Evolutionary conservation across 805 yeast genomes (phyloP), one percentile per base, ranked within the genome.

Genomic region (Candida khao-thaluensis): DNA sequence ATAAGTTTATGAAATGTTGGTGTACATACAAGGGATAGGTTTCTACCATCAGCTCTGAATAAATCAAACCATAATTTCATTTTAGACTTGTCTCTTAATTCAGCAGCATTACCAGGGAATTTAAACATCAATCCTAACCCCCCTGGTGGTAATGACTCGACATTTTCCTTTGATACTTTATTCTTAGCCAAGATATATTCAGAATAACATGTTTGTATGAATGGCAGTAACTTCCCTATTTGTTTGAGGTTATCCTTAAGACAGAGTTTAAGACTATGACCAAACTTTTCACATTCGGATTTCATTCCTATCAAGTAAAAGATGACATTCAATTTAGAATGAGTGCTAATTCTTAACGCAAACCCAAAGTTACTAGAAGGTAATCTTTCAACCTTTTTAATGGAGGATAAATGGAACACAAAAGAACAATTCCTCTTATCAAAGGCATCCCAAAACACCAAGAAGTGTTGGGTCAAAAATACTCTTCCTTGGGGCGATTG

Each of bases 61-160:
- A 85, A 84, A 53, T 91, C 97, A 55, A 86, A 88, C 99, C 99
- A 93, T 38, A 89, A 68, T 51, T 91, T 82, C 76, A 91, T 77
- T 49, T 90, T 91, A 4, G 89, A 71, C 50, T 86, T 83, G 54
- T 91, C 97, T 39, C 87, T 77, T 36, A 79, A 65, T 43, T 80
- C 81, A 43, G 75, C 76, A 3, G 95, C 76, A 56, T 87, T 88
- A 0, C 99, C 99, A 0, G 99, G 99, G 57, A 82, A 93, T 48
- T 85, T 83, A 63, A 81, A 91, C 9, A 64, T 63, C 53, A 84
- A 76, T 0, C 99, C 99, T 17, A 93, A 67, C 0, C 99, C 99
- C 17, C 95, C 95, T 7, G 69, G 64, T 0, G 95, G 89, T 0
- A 88, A 78, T 3, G 56, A 56, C 1, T 72, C 71, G 7, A 78